phyloP scores from a whole-genome alignment of 192 early-diverging fungal species.

The Linnemannia hyalina region DNA sequence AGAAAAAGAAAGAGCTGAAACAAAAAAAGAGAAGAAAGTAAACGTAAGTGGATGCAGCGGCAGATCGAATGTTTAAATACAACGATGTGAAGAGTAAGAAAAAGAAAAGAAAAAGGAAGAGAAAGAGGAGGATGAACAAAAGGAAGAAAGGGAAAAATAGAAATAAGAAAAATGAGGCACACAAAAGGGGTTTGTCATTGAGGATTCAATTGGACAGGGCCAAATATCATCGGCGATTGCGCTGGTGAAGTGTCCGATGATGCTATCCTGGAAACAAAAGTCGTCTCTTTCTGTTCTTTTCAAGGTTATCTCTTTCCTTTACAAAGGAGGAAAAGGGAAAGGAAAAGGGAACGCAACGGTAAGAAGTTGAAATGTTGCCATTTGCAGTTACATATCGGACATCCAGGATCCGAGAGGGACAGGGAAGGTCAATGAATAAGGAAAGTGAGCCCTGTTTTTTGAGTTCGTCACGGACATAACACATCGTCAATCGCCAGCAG shows the following conservation, averaged over 20 bases:
- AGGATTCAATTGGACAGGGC: neutral
- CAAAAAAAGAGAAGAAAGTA: neutral
- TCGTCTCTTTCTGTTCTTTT: neutral
- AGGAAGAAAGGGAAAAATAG: neutral
- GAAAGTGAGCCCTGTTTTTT: neutral
- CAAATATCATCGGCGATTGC: conserved; percentile 2
- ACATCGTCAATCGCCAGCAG: neutral
- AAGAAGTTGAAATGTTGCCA: neutral
- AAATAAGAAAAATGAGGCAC: neutral
- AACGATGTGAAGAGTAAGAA: neutral
- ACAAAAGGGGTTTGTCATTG: neutral
- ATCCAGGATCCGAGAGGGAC: neutral
- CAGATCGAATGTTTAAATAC: conserved; percentile 1
- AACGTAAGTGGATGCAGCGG: neutral
- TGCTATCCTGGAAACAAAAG: conserved; percentile 16
- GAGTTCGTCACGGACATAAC: neutral
- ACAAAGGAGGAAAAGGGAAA: neutral
- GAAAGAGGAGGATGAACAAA: neutral
- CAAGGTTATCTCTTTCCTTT: neutral
- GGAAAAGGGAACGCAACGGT: neutral
- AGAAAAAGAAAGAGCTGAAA: neutral
- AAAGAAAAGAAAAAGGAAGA: neutral
- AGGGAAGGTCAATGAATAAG: neutral
- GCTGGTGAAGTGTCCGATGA: conserved; percentile 12
- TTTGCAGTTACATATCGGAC: conserved; percentile 2